A percentile compares a stretch with the other conserved stretches of the same genome.
phyloP scores from a whole-genome alignment of 345 rosid genomes.

The Schrenkiella parvula region DNA sequence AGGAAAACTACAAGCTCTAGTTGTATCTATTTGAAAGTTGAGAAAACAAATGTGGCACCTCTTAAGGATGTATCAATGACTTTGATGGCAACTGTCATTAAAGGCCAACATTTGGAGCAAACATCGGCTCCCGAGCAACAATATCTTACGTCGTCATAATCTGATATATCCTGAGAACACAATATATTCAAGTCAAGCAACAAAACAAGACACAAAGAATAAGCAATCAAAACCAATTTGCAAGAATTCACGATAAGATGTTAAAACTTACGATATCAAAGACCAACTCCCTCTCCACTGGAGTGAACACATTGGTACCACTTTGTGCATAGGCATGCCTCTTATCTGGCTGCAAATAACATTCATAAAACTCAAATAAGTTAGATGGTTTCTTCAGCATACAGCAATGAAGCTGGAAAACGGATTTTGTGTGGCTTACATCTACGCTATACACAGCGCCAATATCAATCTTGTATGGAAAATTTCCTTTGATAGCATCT shows the following conservation, averaged over 20 bases:
- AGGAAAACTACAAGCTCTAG: not conserved
- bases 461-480: conserved; percentile 82
- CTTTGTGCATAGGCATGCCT: conserved; percentile 71
- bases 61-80: conserved; percentile 78
- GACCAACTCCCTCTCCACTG: conserved; percentile 83
- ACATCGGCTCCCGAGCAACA: conserved; percentile 96
- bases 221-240: not conserved
- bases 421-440: conserved; percentile 46
- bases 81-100: conserved; percentile 82
- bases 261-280: conserved; percentile 73
- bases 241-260: not conserved
- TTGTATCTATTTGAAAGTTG: not conserved
- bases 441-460: conserved; percentile 84
- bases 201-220: not conserved
- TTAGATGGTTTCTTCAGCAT: not conserved
- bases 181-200: conserved; percentile 3
- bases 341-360: conserved; percentile 62
- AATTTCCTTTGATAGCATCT: conserved; percentile 51
- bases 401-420: not conserved
- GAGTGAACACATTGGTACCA: conserved; percentile 72
- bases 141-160: conserved; percentile 86
- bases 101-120: conserved; percentile 91
- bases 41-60: conserved; percentile 49
- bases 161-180: conserved; percentile 69
- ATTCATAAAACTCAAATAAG: not conserved